Evolutionary conservation across 257 asterid genomes (phyloP).

Genomic region (Marsdenia floribunda): DNA sequence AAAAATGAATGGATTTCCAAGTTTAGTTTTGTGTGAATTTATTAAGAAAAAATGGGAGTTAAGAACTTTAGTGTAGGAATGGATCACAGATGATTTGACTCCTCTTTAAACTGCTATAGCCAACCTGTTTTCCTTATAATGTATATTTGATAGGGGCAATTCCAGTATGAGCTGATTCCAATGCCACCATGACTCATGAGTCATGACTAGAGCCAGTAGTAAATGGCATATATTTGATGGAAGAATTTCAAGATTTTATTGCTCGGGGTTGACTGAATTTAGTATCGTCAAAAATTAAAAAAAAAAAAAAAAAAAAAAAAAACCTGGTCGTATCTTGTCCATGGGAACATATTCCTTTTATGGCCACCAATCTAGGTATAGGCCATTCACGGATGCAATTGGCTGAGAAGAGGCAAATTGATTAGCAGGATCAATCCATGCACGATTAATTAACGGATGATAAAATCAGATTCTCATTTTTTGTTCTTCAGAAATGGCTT

Average conservation of each 20-base stretch:
- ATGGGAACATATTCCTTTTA: slow-evolving; percentile 1
- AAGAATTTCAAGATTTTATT: background rate
- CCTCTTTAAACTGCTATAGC: too few species aligned
- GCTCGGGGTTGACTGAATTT: background rate
- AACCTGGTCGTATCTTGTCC: background rate
- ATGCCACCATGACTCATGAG: too few species aligned
- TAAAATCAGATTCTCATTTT: background rate
- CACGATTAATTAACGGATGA: background rate
- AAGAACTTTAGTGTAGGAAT: too few species aligned
- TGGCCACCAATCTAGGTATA: background rate
- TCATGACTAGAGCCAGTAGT: background rate
- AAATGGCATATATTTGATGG: background rate
- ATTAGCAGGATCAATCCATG: background rate
- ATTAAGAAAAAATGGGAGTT: too few species aligned
- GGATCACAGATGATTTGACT: too few species aligned
- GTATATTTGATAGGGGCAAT: too few species aligned
- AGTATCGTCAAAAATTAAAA: background rate
- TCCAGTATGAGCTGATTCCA: background rate
- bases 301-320: too few species aligned
- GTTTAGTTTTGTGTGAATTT: too few species aligned
- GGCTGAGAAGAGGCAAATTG: background rate
- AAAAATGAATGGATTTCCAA: too few species aligned
- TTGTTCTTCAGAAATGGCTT: background rate
- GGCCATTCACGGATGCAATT: slow-evolving; percentile 3
- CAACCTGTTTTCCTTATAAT: too few species aligned